Evolutionary conservation across 2,329 filamentous ascomycete species (phyloP).

Genomic region (Orbilia javanica): DNA sequence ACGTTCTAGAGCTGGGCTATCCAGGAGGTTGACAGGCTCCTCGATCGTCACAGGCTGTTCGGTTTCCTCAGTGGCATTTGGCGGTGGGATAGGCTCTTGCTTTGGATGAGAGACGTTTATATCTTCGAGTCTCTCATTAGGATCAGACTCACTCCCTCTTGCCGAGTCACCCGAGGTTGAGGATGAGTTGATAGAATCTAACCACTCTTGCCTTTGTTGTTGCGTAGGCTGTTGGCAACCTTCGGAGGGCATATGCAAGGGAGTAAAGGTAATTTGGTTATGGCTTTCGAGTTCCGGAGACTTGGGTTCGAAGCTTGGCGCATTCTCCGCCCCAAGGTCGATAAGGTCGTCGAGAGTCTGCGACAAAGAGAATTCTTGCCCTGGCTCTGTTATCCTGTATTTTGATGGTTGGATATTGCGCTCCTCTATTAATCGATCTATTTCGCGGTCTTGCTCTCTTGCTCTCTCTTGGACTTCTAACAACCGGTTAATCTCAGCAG

Average conservation of each 20-base stretch:
- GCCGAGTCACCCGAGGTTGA: slow-evolving; percentile 23
- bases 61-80: neutral
- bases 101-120: neutral
- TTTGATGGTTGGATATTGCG: neutral
- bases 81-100: neutral
- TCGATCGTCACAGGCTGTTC: neutral
- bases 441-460: slow-evolving; percentile 24
- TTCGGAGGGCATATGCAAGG: neutral
- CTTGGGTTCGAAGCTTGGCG: slow-evolving; percentile 24
- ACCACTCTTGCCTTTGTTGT: slow-evolving; percentile 22
- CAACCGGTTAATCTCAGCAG: slow-evolving; percentile 27
- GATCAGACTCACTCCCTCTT: neutral
- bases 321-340: slow-evolving; percentile 18
- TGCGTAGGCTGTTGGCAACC: slow-evolving; percentile 27
- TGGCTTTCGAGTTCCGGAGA: neutral
- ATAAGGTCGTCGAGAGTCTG: slow-evolving; percentile 31
- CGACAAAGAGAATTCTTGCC: slow-evolving; percentile 8
- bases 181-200: slow-evolving; percentile 7
- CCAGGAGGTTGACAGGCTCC: neutral
- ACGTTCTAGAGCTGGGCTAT: neutral
- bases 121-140: neutral
- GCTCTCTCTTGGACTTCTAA: slow-evolving; percentile 27
- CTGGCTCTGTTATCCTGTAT: neutral
- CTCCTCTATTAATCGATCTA: slow-evolving; percentile 16
- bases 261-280: neutral